Evolutionary conservation across 108 stramenopile genomes (phyloP).

Genomic region (Bacterosira constricta): DNA sequence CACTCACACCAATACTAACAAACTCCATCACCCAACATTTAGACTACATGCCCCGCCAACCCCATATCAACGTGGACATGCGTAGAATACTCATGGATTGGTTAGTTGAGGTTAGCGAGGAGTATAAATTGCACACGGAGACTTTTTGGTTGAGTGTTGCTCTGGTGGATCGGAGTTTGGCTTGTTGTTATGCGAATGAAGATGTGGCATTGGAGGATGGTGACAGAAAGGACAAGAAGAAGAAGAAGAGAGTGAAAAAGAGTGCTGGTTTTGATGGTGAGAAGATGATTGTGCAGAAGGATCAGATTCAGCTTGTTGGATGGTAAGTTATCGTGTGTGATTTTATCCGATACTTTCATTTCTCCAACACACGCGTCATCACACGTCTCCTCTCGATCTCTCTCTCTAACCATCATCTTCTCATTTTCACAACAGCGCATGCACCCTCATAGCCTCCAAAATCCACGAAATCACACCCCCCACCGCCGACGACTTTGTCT

Average conservation of each 20-base stretch:
- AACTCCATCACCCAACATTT: not conserved
- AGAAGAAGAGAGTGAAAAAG: not conserved
- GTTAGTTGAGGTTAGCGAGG: slow-evolving; percentile 85
- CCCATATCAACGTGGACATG: slow-evolving; percentile 74
- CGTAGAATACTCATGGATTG: slow-evolving; percentile 88
- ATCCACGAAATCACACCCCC: slow-evolving; percentile 65
- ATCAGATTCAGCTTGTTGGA: slow-evolving; percentile 66
- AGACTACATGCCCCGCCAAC: slow-evolving; percentile 44
- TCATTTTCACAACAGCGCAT: slow-evolving; percentile 45
- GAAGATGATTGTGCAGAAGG: slow-evolving; percentile 24
- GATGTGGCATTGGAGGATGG: no score
- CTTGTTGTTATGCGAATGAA: slow-evolving; percentile 30
- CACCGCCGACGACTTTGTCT: slow-evolving; percentile 61
- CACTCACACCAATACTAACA: not conserved
- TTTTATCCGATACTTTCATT: not conserved
- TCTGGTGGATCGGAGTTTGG: slow-evolving; percentile 74
- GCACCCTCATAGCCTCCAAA: slow-evolving; percentile 83
- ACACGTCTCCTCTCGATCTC: not conserved
- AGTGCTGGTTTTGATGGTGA: not conserved
- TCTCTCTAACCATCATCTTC: not conserved
- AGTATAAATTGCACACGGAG: slow-evolving; percentile 62
- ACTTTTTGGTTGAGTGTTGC: slow-evolving; percentile 76
- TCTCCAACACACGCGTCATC: slow-evolving; percentile 2
- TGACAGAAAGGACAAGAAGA: not conserved
- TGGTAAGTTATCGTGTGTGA: slow-evolving; percentile 44